Conservation (phyloP, 331 rosid genomes). For the Telfairia occidentalis region DNA sequence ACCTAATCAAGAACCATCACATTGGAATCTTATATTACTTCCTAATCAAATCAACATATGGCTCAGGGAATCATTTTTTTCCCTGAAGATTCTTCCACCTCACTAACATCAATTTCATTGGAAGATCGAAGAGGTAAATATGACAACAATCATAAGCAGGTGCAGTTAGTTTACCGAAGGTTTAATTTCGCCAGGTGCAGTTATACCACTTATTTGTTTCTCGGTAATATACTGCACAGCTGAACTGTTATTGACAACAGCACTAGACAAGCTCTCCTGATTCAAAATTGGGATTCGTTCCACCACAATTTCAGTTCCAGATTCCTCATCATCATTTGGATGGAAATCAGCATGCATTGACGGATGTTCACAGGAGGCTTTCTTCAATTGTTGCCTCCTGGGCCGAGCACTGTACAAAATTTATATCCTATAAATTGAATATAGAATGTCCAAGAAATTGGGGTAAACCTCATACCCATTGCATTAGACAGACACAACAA, state of each 20-base stretch:
- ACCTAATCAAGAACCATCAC: background rate
- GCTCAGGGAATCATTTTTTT: background rate
- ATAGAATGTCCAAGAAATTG: background rate
- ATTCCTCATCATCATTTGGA: slow-evolving; percentile 34
- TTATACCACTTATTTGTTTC: slow-evolving; percentile 16
- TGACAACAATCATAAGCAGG: background rate
- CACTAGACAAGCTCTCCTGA: slow-evolving; percentile 24
- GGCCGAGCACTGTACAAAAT: slow-evolving; percentile 40
- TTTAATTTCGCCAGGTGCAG: slow-evolving; percentile 19
- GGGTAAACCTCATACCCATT: background rate
- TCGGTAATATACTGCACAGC: slow-evolving; percentile 13
- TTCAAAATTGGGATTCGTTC: slow-evolving; percentile 21
- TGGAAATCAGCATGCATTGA: slow-evolving; percentile 26
- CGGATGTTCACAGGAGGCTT: slow-evolving; percentile 31
- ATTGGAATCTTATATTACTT: background rate
- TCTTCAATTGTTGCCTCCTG: slow-evolving; percentile 48
- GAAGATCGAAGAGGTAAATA: slow-evolving; percentile 1
- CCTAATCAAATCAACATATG: background rate
- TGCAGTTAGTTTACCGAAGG: slow-evolving; percentile 28
- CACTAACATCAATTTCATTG: background rate
- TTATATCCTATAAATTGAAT: background rate
- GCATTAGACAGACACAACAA: background rate
- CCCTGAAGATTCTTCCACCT: background rate
- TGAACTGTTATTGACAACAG: slow-evolving; percentile 14
- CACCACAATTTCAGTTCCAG: slow-evolving; percentile 19